Evolutionary conservation across 495 filamentous ascomycete genomes (phyloP).

Genomic region (Aspergillus sclerotiicarbonarius): DNA sequence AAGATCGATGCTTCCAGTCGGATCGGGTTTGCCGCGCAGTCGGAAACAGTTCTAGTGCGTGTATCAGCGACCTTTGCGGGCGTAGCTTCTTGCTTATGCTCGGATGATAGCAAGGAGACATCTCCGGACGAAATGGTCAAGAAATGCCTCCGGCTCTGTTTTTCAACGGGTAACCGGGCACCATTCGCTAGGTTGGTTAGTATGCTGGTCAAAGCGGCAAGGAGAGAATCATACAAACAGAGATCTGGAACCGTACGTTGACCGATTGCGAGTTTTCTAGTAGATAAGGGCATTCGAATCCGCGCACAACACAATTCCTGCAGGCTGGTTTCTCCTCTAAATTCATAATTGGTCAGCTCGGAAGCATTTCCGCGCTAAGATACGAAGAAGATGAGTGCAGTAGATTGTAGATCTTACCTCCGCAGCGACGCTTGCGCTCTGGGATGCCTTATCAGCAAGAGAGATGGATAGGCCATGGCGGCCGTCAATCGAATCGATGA

Average conservation of each 20-base stretch:
- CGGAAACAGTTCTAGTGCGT: neutral
- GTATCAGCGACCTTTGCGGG: neutral
- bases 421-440: conserved; percentile 3
- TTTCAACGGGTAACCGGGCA: neutral
- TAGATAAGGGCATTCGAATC: conserved; percentile 4
- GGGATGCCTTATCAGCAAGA: neutral
- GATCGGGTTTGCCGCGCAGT: neutral
- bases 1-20: neutral
- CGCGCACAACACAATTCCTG: conserved; percentile 6
- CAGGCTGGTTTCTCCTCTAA: conserved; percentile 6
- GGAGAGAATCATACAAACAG: neutral
- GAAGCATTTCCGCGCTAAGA: neutral
- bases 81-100: neutral
- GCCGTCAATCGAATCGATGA: neutral
- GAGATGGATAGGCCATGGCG: neutral
- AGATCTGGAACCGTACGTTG: conserved; percentile 4
- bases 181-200: neutral
- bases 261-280: neutral
- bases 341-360: neutral
- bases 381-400: neutral
- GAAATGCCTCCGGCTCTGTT: neutral
- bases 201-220: neutral
- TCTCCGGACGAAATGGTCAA: conserved; percentile 4
- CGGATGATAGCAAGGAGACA: neutral
- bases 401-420: neutral